Base-by-base conservation (phyloP, 192 early-diverging fungal genomes). In the Podila clonocystis region DNA sequence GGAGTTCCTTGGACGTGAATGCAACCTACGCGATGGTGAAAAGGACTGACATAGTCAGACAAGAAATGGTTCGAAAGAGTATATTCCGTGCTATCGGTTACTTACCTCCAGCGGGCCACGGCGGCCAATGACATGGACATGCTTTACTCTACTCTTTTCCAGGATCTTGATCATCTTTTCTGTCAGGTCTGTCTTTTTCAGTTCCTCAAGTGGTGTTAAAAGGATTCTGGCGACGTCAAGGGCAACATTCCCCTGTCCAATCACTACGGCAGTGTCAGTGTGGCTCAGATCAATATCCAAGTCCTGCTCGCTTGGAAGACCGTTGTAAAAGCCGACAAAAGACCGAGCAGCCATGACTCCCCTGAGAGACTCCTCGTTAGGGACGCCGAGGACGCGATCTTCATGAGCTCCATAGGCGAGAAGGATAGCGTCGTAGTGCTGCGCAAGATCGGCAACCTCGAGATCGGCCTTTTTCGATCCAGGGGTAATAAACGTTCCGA, bases 311-410 rank as follows among this genome's bases (percentile, higher is more conserved):
- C 88, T 89, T 0, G 95, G 95, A 22, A 91, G 68, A 0, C 98
- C 98, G 79, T 99, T 99, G 72, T 98, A 97, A 94, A 97, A 99
- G 26, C 91, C 92, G 5, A 99, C 97, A 86, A 99, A 94, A 5
- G 84, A 84, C n/a, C 95, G 83, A 5, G 96, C 94, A 8, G 94
- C 89, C 57, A 93, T 82, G 1, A 95, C 91, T 36, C 92, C 93
- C 24, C 73, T 82, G 20, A 74, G 48, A 9, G 68, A 59, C 58
- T 94, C 82, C 64, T 97, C 95, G 34, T 88, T 86, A 0, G 89
- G 83, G 4, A 97, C 88, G 11, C 87, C 88, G 58, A 99, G 84
- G 26, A 75, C 65, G 61, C 88, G 86, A 57, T 97, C 95, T 31
- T 89, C 73, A 55, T 90, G 87, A 0, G 97, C 95, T 11, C 98